phyloP scores from a whole-genome alignment of 768 basidiomycete species.

The Lyophyllum shimeji region DNA sequence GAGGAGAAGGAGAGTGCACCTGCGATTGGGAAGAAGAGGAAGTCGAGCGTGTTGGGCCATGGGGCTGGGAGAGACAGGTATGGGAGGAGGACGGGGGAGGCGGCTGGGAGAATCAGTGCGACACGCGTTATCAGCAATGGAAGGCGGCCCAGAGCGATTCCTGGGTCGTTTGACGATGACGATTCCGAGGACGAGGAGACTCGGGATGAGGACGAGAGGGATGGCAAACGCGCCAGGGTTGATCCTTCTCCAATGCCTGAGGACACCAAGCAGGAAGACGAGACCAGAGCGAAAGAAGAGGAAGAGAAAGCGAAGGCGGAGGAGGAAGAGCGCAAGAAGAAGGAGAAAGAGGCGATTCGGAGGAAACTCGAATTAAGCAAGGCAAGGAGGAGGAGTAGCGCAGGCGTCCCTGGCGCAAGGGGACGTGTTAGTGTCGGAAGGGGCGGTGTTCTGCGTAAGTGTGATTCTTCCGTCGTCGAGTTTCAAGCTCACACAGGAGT shows the following conservation, averaged over 20 bases:
- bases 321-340: slow-evolving; percentile 45
- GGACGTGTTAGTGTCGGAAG: slow-evolving; percentile 39
- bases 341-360: slow-evolving; percentile 57
- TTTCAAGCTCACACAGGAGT: slow-evolving; percentile 5
- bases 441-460: slow-evolving; percentile 42
- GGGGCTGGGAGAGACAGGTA: slow-evolving; percentile 23
- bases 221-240: slow-evolving; percentile 26
- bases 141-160: slow-evolving; percentile 43
- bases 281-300: slow-evolving; percentile 31
- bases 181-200: slow-evolving; percentile 36
- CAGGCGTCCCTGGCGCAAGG: slow-evolving; percentile 38
- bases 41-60: slow-evolving; percentile 46
- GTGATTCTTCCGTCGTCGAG: neutral
- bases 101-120: slow-evolving; percentile 29
- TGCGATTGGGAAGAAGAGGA: slow-evolving; percentile 42
- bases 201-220: slow-evolving; percentile 31
- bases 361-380: slow-evolving; percentile 66
- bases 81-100: slow-evolving; percentile 22
- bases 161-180: slow-evolving; percentile 60
- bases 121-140: slow-evolving; percentile 50
- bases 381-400: slow-evolving; percentile 70
- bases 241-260: slow-evolving; percentile 5
- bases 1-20: slow-evolving; percentile 20
- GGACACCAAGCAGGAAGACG: slow-evolving; percentile 19
- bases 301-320: slow-evolving; percentile 39